Conservation (phyloP, 2,329 filamentous ascomycete species). For the Xylariaceae sp. region DNA sequence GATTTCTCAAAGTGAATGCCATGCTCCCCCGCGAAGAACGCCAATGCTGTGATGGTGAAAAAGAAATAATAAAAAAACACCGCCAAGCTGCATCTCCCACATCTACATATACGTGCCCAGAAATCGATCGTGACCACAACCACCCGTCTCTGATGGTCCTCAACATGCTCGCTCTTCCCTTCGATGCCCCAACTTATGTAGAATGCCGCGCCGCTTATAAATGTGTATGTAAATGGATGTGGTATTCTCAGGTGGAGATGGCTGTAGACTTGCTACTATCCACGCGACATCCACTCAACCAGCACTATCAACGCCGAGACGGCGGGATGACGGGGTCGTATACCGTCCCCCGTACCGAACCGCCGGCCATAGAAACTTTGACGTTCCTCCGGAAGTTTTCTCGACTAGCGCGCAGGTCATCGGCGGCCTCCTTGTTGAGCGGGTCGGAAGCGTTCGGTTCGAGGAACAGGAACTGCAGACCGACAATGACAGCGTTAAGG, state of each 20-base stretch:
- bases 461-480: constrained; percentile 93
- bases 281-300: not conserved
- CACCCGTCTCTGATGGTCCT: not conserved
- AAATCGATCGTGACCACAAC: constrained; percentile 11
- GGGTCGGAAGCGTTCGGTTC: constrained; percentile 97
- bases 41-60: constrained; percentile 28
- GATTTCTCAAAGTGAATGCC: constrained; percentile 12
- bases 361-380: constrained; percentile 80
- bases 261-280: not conserved
- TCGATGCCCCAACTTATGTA: constrained; percentile 4
- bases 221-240: constrained; percentile 20
- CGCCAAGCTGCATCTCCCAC: constrained; percentile 18
- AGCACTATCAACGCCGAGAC: constrained; percentile 9
- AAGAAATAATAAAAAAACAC: constrained; percentile 12
- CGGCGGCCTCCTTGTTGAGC: constrained; percentile 97
- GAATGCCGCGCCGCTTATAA: constrained; percentile 6
- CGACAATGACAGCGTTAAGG: constrained; percentile 94
- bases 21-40: constrained; percentile 21
- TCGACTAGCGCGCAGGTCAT: constrained; percentile 84
- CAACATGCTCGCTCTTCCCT: constrained; percentile 2
- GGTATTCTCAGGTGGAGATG: not conserved
- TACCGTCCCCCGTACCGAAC: constrained; percentile 70
- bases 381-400: constrained; percentile 95
- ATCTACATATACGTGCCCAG: constrained; percentile 16
- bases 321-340: constrained; percentile 73